Evolutionary conservation across 352 stramenopile species (phyloP), one percentile per base, ranked within the genome.

Genomic region (Phytophthora crassamura): DNA sequence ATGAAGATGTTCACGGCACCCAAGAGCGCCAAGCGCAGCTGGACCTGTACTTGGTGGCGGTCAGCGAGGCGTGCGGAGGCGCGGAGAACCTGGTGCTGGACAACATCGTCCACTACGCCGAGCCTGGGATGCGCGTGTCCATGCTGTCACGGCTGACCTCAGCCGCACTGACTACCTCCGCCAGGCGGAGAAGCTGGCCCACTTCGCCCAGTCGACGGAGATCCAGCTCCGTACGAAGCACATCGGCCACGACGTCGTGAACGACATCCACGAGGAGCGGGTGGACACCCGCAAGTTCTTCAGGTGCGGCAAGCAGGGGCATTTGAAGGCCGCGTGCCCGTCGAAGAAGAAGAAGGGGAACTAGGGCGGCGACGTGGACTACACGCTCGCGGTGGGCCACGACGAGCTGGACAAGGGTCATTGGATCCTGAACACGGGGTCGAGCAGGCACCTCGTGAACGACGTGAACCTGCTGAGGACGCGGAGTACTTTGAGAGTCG

Each of bases 171-270:
- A 68, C 12, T 54, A 67, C 28, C 50, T 67, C 14, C 51, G 32
- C 1, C 66, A 74, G 18, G 60, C 49, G 12, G 62, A 75, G 34
- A 55, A 71, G 28, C 12, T 75, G 12, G 67, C 53, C 0, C 59
- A 67, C 18, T 71, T 75, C 35, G 59, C 61, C 0, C 54, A 75
- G 48, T 61, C 57, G 41, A 54, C 39, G 9, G 35, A 58, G 56
- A 39, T 53, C 2, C n/a, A 71, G 48, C 20, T 43, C 0, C 18
- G 36, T 15, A 33, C 7, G 4, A 69, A 54, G 33, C 35, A 67
- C 0, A 10, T 64, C 4, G 46, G 53, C 0, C 18, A 14, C 0
- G 47, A 60, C 46, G 36, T 59, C 14, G 52, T 64, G 22, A 64
- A 57, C 16, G 30, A 61, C 34, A 11, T 68, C 8, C 9, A 57